Percentiles rank a stretch among this genome's conserved stretches.
phyloP scores from a whole-genome alignment of 2,329 filamentous ascomycete species.

The Fusarium sp. region DNA sequence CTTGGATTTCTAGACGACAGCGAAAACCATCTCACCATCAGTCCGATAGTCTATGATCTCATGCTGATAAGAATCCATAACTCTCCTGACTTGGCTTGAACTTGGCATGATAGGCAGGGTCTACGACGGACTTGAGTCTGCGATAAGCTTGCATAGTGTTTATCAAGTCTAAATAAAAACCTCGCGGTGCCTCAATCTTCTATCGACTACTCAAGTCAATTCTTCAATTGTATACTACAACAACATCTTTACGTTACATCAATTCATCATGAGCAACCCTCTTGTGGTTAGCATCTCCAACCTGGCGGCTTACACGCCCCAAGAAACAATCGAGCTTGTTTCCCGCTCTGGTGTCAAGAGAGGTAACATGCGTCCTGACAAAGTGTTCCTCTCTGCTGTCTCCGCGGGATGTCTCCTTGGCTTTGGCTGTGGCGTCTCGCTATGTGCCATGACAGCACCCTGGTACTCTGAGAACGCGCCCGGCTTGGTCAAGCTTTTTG shows the following conservation, averaged over 20 bases:
- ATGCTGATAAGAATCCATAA: neutral
- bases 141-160: neutral
- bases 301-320: constrained; percentile 36
- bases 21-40: neutral
- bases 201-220: fast-evolving
- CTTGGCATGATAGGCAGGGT: neutral
- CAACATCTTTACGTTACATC: neutral
- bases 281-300: constrained; percentile 33
- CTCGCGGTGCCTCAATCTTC: fast-evolving
- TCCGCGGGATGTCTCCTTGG: constrained; percentile 39
- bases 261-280: constrained; percentile 30
- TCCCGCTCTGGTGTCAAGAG: constrained; percentile 37
- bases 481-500: constrained; percentile 37
- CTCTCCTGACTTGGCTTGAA: constrained; percentile 7
- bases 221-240: neutral
- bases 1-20: neutral
- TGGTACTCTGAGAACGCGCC: constrained; percentile 43
- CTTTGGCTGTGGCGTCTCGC: constrained; percentile 40
- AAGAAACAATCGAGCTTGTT: constrained; percentile 39
- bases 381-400: constrained; percentile 39
- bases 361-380: constrained; percentile 33
- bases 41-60: neutral
- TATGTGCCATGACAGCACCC: constrained; percentile 36
- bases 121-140: neutral
- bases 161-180: neutral